Evolutionary conservation across 2,329 filamentous ascomycete genomes (phyloP), one percentile per base, ranked within the genome.

Genomic region (Xylaria sp.): DNA sequence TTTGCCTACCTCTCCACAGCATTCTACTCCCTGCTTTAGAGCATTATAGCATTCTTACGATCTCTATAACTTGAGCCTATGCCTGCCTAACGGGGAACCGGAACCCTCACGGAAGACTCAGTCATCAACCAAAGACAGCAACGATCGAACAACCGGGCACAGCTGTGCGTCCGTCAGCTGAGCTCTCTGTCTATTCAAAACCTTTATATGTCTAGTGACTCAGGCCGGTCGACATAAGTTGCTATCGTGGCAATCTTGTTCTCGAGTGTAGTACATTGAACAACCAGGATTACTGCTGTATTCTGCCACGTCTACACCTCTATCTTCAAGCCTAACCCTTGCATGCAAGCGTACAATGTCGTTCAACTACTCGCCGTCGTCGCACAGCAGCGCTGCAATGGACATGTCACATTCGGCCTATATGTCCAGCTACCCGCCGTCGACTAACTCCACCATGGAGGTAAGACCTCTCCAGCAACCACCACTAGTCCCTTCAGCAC

Each of bases 331-430:
- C 67, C 74, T 61, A 65, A 75, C 70, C 73, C 70, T 72, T 77
- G 72, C 72, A 81, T 81, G 78, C 80, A 79, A 76, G 78, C 79
- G 24, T 69, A 80, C 79, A 73, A 85, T 86, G 83, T 80, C 85
- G 70, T 84, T 85, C 74, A 83, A 84, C 70, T 86, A 85, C 74
- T 81, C 83, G 71, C 81, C 83, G 70, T 80, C 81, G 67, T 79
- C 82, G 71, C 78, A 78, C 61, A 79, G 78, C 75, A 79, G 78
- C 74, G 73, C 78, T 71, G 81, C 82, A 60, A 80, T 83, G 78
- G 80, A 81, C 64, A 76, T 83, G 70, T 76, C 81, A 57, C 79
- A 81, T 59, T 73, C 79, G 60, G 76, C 77, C 65, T 85, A 81
- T 72, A 71, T 75, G 61, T 77, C 76, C 67, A 76, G 70, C 53